Conservation (phyloP, 2,329 filamentous ascomycete genomes). For the Pseudodiploospora longispora region DNA sequence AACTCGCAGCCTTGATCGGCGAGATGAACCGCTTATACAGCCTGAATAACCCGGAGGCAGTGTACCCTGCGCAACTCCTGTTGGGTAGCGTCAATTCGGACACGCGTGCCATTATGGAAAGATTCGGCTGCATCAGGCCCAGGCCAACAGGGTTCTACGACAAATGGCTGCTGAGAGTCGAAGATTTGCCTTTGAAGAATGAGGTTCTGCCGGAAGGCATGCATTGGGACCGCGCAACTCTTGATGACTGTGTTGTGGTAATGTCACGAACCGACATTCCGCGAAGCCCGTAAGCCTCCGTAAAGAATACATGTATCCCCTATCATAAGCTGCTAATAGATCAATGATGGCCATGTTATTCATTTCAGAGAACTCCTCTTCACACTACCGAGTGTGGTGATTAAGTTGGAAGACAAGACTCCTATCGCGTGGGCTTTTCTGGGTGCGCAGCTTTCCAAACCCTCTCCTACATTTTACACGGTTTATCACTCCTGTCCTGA, state of each 20-base stretch:
- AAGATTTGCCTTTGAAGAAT: conserved; percentile 31
- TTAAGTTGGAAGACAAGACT: conserved; percentile 37
- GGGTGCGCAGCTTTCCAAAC: conserved; percentile 19
- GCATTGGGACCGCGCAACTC: conserved; percentile 44
- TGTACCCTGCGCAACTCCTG: conserved; percentile 24
- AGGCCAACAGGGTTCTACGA: conserved; percentile 29
- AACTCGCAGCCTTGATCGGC: conserved; percentile 24
- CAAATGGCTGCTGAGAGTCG: conserved; percentile 51
- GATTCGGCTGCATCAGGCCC: conserved; percentile 17
- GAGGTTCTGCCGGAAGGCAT: conserved; percentile 37
- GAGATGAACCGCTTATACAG: conserved; percentile 20
- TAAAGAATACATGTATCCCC: neutral
- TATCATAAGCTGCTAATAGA: neutral
- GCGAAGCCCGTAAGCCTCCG: conserved; percentile 38
- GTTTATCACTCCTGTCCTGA: neutral
- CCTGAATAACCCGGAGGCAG: conserved; percentile 12
- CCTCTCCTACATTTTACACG: neutral
- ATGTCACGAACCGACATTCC: conserved; percentile 47
- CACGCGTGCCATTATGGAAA: conserved; percentile 17
- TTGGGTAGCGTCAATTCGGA: conserved; percentile 25
- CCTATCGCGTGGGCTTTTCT: conserved; percentile 59
- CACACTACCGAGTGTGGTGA: conserved; percentile 36
- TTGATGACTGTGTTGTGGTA: conserved; percentile 49
- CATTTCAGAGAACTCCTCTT: conserved; percentile 31
- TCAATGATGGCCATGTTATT: neutral